phyloP scores from a whole-genome alignment of 257 asterid genomes.

The Solanum ossicruentum region DNA sequence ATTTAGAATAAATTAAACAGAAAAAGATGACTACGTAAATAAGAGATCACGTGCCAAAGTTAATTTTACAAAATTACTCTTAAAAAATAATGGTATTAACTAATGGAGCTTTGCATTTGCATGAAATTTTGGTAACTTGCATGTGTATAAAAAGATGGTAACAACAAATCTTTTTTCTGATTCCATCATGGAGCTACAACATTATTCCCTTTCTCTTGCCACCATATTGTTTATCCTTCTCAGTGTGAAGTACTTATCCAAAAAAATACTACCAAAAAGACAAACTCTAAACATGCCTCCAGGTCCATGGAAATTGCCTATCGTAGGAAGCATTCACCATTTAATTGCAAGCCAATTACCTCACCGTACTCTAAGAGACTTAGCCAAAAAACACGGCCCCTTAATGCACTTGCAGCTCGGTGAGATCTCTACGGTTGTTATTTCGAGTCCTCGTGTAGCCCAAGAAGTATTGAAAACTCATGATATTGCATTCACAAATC shows the following conservation, averaged over 20 bases:
- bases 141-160: too few relatives aligned
- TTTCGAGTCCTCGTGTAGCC: neutral
- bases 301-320: neutral
- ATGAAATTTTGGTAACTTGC: too few relatives aligned
- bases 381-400: neutral
- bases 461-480: neutral
- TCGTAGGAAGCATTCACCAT: neutral
- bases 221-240: neutral
- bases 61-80: too few relatives aligned
- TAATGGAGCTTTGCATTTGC: too few relatives aligned
- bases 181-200: neutral
- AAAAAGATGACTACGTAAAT: too few relatives aligned
- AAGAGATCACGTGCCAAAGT: too few relatives aligned
- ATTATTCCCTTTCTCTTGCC: neutral
- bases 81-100: too few relatives aligned
- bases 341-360: neutral
- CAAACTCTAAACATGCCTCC: neutral
- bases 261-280: neutral
- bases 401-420: neutral
- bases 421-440: neutral
- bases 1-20: accelerated
- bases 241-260: neutral
- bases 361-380: neutral
- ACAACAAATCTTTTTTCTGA: neutral
- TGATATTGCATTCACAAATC: neutral